phyloP scores from a whole-genome alignment of 345 rosid genomes.

The Linum lewisii region DNA sequence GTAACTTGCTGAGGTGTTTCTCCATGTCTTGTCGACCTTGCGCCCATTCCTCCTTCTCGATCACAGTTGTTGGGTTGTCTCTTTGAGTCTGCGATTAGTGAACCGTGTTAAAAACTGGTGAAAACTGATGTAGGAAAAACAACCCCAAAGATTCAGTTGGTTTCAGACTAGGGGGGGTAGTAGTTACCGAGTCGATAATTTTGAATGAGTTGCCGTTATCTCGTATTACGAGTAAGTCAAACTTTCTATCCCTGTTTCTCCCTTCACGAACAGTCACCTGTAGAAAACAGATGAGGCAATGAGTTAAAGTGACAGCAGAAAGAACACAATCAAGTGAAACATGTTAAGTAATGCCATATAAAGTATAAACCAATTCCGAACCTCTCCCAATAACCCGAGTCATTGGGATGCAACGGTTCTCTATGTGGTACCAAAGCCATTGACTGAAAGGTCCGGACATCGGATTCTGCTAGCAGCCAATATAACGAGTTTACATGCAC shows the following conservation, averaged over 20 bases:
- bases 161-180: neutral
- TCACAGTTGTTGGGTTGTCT: slow-evolving; percentile 67
- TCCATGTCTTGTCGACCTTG: slow-evolving; percentile 74
- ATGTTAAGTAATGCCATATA: no score
- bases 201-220: slow-evolving; percentile 77
- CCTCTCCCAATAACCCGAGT: no score
- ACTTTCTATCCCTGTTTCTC: slow-evolving; percentile 70
- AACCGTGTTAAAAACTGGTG: slow-evolving; percentile 1
- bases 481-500: no score
- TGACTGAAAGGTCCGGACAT: no score
- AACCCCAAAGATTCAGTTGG: neutral
- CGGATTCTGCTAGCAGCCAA: no score
- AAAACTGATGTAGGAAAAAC: neutral
- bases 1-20: slow-evolving; percentile 75
- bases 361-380: no score
- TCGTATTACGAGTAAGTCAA: slow-evolving; percentile 72
- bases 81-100: slow-evolving; percentile 39
- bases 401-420: no score
- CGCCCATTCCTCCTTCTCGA: slow-evolving; percentile 83
- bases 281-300: neutral
- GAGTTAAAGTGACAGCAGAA: slow-evolving; percentile 5
- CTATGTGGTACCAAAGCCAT: no score
- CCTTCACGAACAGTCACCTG: slow-evolving; percentile 85
- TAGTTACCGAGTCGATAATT: slow-evolving; percentile 49
- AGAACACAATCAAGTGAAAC: neutral